A percentile compares a stretch with the other conserved stretches of the same genome.
Evolutionary conservation across 257 asterid species (phyloP).

Genomic region (Knoxia roxburghii): DNA sequence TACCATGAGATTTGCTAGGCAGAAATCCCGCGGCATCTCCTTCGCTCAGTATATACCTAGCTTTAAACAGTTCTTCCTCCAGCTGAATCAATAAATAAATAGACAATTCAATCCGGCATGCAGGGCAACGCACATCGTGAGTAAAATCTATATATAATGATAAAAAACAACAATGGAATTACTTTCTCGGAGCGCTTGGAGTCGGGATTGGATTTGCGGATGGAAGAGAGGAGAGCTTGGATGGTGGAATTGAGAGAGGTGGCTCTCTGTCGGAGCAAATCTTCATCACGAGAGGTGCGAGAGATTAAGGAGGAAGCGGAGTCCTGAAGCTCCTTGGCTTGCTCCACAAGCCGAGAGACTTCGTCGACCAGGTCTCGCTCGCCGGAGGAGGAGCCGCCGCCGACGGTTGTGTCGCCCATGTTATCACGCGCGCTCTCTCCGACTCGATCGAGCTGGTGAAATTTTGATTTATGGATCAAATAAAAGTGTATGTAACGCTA

Average conservation of each 20-base stretch:
- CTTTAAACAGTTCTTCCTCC: slow-evolving; percentile 78
- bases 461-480: not conserved
- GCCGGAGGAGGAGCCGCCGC: slow-evolving; percentile 13
- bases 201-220: slow-evolving; percentile 37
- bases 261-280: slow-evolving; percentile 86
- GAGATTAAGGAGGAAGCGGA: slow-evolving; percentile 68
- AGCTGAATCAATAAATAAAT: slow-evolving; percentile 28
- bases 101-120: slow-evolving; percentile 3
- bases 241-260: slow-evolving; percentile 59
- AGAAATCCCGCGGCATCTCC: slow-evolving; percentile 96
- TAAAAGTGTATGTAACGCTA: not conserved
- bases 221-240: slow-evolving; percentile 51
- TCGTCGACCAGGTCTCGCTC: slow-evolving; percentile 33
- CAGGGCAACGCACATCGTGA: not conserved
- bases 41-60: slow-evolving; percentile 70
- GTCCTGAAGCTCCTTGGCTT: slow-evolving; percentile 91
- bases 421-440: slow-evolving; percentile 1
- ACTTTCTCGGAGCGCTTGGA: slow-evolving; percentile 51
- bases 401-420: slow-evolving; percentile 16
- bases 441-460: not conserved
- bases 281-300: slow-evolving; percentile 76
- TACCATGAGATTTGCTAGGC: slow-evolving; percentile 84
- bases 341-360: slow-evolving; percentile 50
- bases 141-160: not conserved
- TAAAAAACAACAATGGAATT: not conserved